These are phyloP conservation scores for Sporothrix phasma DNA, from an alignment of 2,329 filamentous ascomycete species.

Conservation along the genomic window DNA sequence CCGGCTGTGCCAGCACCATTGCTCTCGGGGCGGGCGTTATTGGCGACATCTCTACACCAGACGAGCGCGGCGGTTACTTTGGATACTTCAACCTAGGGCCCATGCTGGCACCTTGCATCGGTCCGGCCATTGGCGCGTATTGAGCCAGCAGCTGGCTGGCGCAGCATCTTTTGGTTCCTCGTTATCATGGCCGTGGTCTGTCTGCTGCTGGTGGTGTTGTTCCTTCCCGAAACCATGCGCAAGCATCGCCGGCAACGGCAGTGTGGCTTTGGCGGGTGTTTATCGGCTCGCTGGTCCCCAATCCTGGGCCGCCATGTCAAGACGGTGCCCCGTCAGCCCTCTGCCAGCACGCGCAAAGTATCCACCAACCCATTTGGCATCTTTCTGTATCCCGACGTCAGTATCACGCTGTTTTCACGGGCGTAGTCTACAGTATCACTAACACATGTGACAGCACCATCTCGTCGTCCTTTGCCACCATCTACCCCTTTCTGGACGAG, in stretches of 20 bases:
- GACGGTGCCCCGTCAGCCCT: background rate
- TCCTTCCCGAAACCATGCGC: constrained; percentile 27
- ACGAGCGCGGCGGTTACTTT: constrained; percentile 27
- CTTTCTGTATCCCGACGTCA: constrained; percentile 25
- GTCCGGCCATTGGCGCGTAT: constrained; percentile 22
- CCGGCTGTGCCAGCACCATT: constrained; percentile 28
- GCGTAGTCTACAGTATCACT: constrained; percentile 28
- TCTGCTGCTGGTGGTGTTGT: constrained; percentile 28
- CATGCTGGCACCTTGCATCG: constrained; percentile 22
- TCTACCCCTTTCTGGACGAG: constrained; percentile 24
- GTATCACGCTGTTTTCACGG: constrained; percentile 25
- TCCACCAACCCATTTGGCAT: constrained; percentile 25
- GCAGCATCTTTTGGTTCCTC: constrained; percentile 16
- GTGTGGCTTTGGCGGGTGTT: constrained; percentile 14
- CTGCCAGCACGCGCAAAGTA: background rate
- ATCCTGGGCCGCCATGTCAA: constrained; percentile 17
- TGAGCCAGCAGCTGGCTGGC: constrained; percentile 16
- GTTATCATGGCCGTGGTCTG: constrained; percentile 15
- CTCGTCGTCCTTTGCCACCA: constrained; percentile 25
- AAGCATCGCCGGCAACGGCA: constrained; percentile 24
- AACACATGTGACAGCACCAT: constrained; percentile 29
- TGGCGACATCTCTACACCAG: constrained; percentile 26
- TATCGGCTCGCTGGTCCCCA: constrained; percentile 19
- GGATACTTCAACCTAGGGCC: constrained; percentile 28
- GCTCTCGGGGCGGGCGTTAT: constrained; percentile 27